These are phyloP conservation scores for Globisporangium abappressorium DNA, from an alignment of 352 stramenopile genomes.

Conservation along the genomic window DNA sequence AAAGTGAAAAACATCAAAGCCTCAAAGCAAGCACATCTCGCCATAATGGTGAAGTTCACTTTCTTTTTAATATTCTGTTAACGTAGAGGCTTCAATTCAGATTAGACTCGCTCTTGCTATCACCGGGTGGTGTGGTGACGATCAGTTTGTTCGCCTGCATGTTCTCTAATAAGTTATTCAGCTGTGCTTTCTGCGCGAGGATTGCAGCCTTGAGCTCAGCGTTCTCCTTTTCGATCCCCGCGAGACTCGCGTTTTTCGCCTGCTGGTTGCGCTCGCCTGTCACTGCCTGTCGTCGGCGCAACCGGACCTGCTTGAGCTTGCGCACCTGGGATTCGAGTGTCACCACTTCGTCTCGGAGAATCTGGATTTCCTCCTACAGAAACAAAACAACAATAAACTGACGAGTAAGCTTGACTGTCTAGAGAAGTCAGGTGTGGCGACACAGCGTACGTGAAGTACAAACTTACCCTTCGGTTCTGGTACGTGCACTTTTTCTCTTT, in stretches of 20 bases:
- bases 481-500: slow-evolving; percentile 18
- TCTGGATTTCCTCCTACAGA: slow-evolving; percentile 12
- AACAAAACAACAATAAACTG: neutral
- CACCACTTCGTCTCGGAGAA: slow-evolving; percentile 14
- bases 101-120: neutral
- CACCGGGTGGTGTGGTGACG: neutral
- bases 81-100: neutral
- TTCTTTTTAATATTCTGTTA: neutral
- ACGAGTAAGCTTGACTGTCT: neutral
- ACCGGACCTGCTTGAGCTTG: slow-evolving; percentile 14
- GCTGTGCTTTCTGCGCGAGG: slow-evolving; percentile 14
- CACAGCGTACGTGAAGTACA: neutral
- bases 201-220: slow-evolving; percentile 17
- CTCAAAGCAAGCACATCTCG: neutral
- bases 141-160: slow-evolving; percentile 12
- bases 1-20: neutral
- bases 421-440: neutral
- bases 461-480: slow-evolving; percentile 15
- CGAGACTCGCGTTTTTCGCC: neutral
- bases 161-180: slow-evolving; percentile 15
- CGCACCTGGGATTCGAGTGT: slow-evolving; percentile 14
- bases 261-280: neutral
- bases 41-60: neutral
- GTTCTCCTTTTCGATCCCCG: slow-evolving; percentile 5
- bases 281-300: neutral